phyloP scores from a whole-genome alignment of 1,139 yeast species.

The Pichia sp. region DNA sequence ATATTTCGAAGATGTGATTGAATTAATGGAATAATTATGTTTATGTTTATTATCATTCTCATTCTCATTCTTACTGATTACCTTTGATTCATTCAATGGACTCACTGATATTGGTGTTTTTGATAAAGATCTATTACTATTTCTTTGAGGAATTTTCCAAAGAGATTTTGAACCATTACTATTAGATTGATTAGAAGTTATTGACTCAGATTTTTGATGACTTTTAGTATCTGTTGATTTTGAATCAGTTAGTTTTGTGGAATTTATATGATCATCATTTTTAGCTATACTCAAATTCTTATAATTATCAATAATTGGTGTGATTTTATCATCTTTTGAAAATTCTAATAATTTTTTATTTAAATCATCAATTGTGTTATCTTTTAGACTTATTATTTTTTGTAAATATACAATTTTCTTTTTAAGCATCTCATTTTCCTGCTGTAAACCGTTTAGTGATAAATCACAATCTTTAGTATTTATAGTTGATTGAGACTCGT shows the following conservation, averaged over 20 bases:
- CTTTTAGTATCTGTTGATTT: neutral
- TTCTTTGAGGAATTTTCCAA: constrained; percentile 12
- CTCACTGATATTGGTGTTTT: neutral
- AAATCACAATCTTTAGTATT: neutral
- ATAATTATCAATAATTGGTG: neutral
- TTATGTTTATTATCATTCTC: neutral
- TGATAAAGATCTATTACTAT: constrained; percentile 5
- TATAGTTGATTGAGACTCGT: constrained; percentile 3
- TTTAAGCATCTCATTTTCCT: constrained; percentile 7
- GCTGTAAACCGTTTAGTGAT: constrained; percentile 2
- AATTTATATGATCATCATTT: neutral
- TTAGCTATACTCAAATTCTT: neutral
- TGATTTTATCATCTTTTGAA: neutral
- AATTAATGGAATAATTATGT: constrained; percentile 7
- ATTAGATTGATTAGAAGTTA: neutral
- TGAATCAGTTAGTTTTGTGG: neutral
- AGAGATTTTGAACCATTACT: neutral
- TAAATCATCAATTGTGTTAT: constrained; percentile 9
- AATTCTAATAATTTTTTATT: constrained; percentile 2
- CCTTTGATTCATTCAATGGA: neutral
- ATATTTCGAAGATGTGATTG: constrained; percentile 13
- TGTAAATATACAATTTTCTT: constrained; percentile 9
- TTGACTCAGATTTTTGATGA: neutral
- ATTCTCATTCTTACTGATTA: neutral
- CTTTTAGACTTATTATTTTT: constrained; percentile 10